A percentile compares a stretch with the other conserved stretches of the same genome.
These are phyloP conservation scores for Ichthyophthirius multifiliis DNA, from an alignment of 169 alveolate genomes.

Conservation along the genomic window DNA sequence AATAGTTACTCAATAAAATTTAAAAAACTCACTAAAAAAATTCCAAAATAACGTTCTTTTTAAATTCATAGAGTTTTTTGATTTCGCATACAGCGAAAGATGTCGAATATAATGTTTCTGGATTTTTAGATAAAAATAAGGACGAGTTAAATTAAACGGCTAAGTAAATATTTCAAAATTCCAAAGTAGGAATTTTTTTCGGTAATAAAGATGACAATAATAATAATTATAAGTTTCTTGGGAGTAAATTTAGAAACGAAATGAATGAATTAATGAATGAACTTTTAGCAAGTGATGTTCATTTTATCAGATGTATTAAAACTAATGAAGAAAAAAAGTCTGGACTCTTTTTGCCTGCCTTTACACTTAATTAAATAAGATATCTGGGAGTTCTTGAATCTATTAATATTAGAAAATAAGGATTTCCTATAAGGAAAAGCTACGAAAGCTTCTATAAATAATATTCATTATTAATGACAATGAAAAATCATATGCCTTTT, in stretches of 20 bases:
- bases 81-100: constrained; percentile 83
- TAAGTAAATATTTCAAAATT: not conserved
- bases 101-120: constrained; percentile 66
- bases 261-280: constrained; percentile 36
- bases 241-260: constrained; percentile 27
- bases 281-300: constrained; percentile 72
- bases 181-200: constrained; percentile 24
- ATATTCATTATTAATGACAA: constrained; percentile 5
- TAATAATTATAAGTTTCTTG: constrained; percentile 4
- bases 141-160: constrained; percentile 52
- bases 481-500: no score
- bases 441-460: constrained; percentile 16
- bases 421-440: constrained; percentile 17
- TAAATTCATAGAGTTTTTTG: constrained; percentile 36
- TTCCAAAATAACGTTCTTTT: constrained; percentile 16
- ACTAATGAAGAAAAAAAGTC: constrained; percentile 48
- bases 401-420: constrained; percentile 30
- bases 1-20: constrained; percentile 8
- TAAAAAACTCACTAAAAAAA: constrained; percentile 14
- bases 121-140: constrained; percentile 73
- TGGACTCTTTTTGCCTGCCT: not conserved
- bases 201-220: not conserved
- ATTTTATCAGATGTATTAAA: constrained; percentile 84
- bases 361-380: constrained; percentile 22
- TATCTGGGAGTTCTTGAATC: constrained; percentile 40